Percentiles rank a stretch among this genome's conserved stretches.
Conservation (phyloP, 441 rosid species). For the Bocquillonia castaneifolia region DNA sequence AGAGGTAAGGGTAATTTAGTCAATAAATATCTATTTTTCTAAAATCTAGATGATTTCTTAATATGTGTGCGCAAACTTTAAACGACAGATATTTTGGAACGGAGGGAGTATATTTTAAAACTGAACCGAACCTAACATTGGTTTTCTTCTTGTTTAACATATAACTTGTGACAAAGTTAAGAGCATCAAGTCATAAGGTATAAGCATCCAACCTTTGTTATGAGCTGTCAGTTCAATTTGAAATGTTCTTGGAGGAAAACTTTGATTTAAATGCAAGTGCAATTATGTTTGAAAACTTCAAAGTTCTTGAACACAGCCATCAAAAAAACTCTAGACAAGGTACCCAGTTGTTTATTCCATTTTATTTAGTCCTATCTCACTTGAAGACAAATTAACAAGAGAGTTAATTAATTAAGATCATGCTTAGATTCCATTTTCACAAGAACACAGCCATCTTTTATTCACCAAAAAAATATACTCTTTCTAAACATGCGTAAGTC, state of each 20-base stretch:
- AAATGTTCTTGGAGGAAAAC: conserved; percentile 1
- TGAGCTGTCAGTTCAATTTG: conserved; percentile 14
- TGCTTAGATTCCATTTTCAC: conserved; percentile 16
- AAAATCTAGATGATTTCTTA: too few relatives aligned
- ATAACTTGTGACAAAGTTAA: neutral
- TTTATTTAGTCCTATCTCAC: conserved; percentile 8
- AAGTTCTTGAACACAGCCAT: neutral
- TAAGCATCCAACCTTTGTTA: neutral
- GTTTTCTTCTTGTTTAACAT: neutral
- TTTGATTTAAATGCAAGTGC: neutral
- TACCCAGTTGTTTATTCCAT: conserved; percentile 10
- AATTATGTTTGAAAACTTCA: conserved; percentile 8
- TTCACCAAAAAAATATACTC: neutral
- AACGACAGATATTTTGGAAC: too few relatives aligned
- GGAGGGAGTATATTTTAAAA: too few relatives aligned
- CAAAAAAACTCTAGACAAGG: conserved; percentile 16
- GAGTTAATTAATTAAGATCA: conserved; percentile 15
- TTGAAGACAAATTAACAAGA: conserved; percentile 1
- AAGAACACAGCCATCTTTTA: neutral
- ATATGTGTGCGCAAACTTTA: too few relatives aligned
- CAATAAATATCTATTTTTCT: too few relatives aligned
- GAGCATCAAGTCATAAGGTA: neutral
- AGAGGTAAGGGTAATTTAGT: too few relatives aligned
- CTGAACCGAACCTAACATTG: neutral
- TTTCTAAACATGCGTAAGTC: conserved; percentile 11